Evolutionary conservation across 768 basidiomycete genomes (phyloP), one percentile per base, ranked within the genome.

Genomic region (Clathrus columnatus): DNA sequence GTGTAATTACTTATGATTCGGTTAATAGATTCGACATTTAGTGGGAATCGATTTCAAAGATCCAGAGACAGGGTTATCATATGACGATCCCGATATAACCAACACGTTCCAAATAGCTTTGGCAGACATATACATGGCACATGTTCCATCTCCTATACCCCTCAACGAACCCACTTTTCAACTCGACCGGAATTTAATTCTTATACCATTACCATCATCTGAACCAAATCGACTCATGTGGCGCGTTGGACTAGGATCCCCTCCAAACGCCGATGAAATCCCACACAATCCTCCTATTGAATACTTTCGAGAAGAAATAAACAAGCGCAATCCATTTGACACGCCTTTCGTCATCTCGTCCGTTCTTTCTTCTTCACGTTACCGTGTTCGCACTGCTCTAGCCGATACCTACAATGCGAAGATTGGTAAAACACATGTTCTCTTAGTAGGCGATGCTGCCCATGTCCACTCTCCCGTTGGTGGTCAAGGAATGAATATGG

Each of bases 111-210:
- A 77, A 48, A 68, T 78, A 66, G 62, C 74, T 24, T 62, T 79
- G 54, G 80, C 76, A 0, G 80, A 80, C 59, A 68, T 80, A 45
- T 67, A 63, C 0, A 70, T 79, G 58, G n/a, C n/a, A n/a, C 59
- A 65, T 4, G 59, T 61, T 26, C 62, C 66, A 8, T 63, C 64
- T 7, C 64, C 67, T 11, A 61, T 69, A n/a, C 58, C 56, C 2
- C 50, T 60, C 28, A 61, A 62, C 29, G 60, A 68, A 20, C 60
- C 57, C 21, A 66, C 67, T 10, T 48, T 70, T 32, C 65, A 67
- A 5, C 50, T 62, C 10, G 61, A 67, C 8, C 70, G 64, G 42
- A 60, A 75, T 36, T 68, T 73, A 61, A 51, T 78, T 18, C 61
- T 59, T 29, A 57, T 72, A 0, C 72, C 72, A 2, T 54, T 80